Percentiles rank a stretch among this genome's conserved stretches.
phyloP scores from a whole-genome alignment of 2,329 filamentous ascomycete genomes.

The Fusarium metavorans region DNA sequence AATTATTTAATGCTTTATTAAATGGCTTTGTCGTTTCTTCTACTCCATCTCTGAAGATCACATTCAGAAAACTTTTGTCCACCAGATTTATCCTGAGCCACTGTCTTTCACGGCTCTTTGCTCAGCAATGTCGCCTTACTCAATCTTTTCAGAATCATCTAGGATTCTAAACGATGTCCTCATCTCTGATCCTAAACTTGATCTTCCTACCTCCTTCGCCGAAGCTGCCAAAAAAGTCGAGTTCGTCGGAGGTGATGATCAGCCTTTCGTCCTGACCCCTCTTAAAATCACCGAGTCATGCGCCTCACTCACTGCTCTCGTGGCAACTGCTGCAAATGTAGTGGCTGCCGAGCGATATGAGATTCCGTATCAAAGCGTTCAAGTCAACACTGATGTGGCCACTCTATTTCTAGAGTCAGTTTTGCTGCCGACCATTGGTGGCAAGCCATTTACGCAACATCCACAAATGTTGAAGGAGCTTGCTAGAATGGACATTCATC shows the following conservation, averaged over 20 bases:
- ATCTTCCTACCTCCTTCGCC: background rate
- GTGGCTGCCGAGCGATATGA: background rate
- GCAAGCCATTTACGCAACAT: background rate
- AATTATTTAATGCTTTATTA: background rate
- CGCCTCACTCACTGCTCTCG: background rate
- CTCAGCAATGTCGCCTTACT: background rate
- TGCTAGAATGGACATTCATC: background rate
- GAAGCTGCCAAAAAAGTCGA: background rate
- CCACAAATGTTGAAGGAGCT: background rate
- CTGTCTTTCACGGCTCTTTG: background rate
- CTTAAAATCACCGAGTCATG: background rate
- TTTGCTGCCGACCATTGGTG: background rate
- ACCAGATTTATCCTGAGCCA: background rate
- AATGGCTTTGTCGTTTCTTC: background rate
- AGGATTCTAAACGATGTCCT: background rate
- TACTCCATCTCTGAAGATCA: background rate
- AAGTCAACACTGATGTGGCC: background rate
- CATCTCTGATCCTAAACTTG: background rate
- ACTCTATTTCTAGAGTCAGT: background rate
- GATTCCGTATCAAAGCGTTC: background rate
- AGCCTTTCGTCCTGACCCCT: background rate
- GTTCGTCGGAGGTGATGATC: background rate
- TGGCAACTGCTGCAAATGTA: background rate
- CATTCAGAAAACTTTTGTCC: background rate
- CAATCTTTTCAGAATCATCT: background rate